Evolutionary conservation across 2,329 filamentous ascomycete genomes (phyloP).

Genomic region (Trichoderma sp.): DNA sequence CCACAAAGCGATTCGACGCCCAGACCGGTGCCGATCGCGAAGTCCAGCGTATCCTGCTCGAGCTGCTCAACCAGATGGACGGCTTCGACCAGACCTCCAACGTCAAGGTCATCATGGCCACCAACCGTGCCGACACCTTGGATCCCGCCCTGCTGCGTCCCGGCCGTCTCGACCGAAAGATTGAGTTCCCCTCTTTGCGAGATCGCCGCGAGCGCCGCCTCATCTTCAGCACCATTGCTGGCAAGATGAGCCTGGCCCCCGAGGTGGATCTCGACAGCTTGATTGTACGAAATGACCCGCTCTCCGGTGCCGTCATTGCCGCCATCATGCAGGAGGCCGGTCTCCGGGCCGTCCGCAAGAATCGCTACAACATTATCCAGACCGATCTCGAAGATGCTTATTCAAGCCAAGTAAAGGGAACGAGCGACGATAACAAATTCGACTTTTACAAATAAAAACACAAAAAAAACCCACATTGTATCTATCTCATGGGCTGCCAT

Average conservation of each 20-base stretch:
- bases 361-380: slow-evolving; percentile 99
- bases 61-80: slow-evolving; percentile 99
- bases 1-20: slow-evolving; percentile 98
- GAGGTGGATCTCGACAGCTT: slow-evolving; percentile 95
- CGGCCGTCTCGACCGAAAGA: slow-evolving; percentile 95
- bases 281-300: slow-evolving; percentile 93
- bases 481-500: not conserved
- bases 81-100: slow-evolving; percentile 98
- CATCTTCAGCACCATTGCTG: slow-evolving; percentile 96
- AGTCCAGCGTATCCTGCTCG: slow-evolving; percentile 96
- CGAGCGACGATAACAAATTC: slow-evolving; percentile 69
- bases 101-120: slow-evolving; percentile 99
- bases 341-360: slow-evolving; percentile 90
- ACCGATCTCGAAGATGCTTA: slow-evolving; percentile 96
- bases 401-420: slow-evolving; percentile 90
- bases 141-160: slow-evolving; percentile 93
- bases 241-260: slow-evolving; percentile 95
- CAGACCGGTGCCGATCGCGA: slow-evolving; percentile 97
- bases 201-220: slow-evolving; percentile 92
- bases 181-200: slow-evolving; percentile 94
- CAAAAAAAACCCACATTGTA: not conserved
- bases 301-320: slow-evolving; percentile 93
- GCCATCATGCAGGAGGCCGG: slow-evolving; percentile 99
- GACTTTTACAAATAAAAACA: slow-evolving; percentile 81
- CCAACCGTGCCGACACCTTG: slow-evolving; percentile 95